Conservation (phyloP, 805 yeast species). For the Sporopachydermia lactativora region DNA sequence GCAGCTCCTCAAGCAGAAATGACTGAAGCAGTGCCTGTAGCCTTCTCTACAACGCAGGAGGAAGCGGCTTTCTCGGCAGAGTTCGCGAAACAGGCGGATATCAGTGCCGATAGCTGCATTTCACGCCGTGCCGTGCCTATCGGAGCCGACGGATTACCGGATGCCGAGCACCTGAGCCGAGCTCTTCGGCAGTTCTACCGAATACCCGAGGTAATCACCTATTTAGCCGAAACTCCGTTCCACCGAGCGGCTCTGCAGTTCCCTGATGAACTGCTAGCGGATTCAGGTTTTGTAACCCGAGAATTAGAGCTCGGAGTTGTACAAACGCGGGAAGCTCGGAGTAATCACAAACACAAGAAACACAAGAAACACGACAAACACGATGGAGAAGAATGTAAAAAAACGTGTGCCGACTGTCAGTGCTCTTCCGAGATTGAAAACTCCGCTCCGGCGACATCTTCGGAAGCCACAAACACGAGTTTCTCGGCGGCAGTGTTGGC, state of each 20-base stretch:
- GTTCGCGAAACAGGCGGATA: conserved; percentile 18
- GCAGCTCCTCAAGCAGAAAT: conserved; percentile 3
- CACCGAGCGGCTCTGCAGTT: conserved; percentile 69
- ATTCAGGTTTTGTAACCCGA: conserved; percentile 57
- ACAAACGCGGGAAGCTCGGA: conserved; percentile 3
- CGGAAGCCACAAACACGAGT: background rate
- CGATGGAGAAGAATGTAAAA: conserved; percentile 11
- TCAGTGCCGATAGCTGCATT: conserved; percentile 12
- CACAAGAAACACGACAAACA: conserved; percentile 6
- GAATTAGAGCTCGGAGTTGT: conserved; percentile 14
- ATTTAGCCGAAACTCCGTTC: conserved; percentile 26
- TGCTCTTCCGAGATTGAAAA: conserved; percentile 11
- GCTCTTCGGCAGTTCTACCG: conserved; percentile 39
- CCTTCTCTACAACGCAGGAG: conserved; percentile 61
- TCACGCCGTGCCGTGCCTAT: conserved; percentile 17
- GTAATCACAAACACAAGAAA: conserved; percentile 3
- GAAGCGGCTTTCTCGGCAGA: conserved; percentile 39
- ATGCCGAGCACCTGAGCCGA: conserved; percentile 14
- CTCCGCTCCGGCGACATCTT: background rate
- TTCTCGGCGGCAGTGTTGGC: conserved; percentile 63
- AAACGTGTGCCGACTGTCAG: conserved; percentile 13
- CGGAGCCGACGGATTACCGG: conserved; percentile 9
- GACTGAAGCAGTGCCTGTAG: conserved; percentile 38
- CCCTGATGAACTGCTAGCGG: conserved; percentile 69
- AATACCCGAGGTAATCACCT: conserved; percentile 30